Evolutionary conservation across 2,329 filamentous ascomycete species (phyloP), one percentile per base, ranked within the genome.

Genomic region (Sclerotinia subarctica): DNA sequence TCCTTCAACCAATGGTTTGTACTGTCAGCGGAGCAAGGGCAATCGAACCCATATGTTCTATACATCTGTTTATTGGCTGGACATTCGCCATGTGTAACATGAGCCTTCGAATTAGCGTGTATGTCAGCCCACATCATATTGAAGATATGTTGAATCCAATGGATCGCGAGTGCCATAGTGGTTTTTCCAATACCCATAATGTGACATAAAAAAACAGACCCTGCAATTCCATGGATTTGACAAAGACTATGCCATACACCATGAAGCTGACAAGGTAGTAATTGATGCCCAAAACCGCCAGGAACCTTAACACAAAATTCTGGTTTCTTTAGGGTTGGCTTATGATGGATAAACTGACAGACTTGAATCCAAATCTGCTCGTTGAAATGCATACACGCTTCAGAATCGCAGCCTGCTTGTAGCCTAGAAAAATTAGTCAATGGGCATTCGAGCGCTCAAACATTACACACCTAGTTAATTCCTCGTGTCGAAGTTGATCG

Each of bases 121-220:
- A 62, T 62, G 29, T 62, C 24, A 62, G 42, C 24, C 58, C 42
- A 62, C 8, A 62, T 46, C 42, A 49, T 47, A 62, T 62, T 62
- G 42, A 62, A 62, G 35, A 49, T 62, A 19, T 62, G n/a, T 44
- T 62, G 58, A 44, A 62, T 62, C 19, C 26, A 49, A 21, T 46
- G 42, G 35, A 62, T 49, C 21, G 58, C 42, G 21, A 62, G 24
- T 26, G 58, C 42, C 6, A 62, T 62, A 47, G 58, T 62, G 11
- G 44, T 46, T 49, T 62, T 62, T n/a, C 58, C 42, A 62, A 62
- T 44, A n/a, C 58, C 58, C 42, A 62, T 62, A 35, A 47, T 46
- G 29, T 62, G 58, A 44, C 42, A 44, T 32, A 62, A 6, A 49
- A 62, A 46, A 32, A 47, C 32, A 49, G 44, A 62, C 38, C 42